Evolutionary conservation across 352 stramenopile genomes (phyloP).

Genomic region (Globisporangium cederbergense): DNA sequence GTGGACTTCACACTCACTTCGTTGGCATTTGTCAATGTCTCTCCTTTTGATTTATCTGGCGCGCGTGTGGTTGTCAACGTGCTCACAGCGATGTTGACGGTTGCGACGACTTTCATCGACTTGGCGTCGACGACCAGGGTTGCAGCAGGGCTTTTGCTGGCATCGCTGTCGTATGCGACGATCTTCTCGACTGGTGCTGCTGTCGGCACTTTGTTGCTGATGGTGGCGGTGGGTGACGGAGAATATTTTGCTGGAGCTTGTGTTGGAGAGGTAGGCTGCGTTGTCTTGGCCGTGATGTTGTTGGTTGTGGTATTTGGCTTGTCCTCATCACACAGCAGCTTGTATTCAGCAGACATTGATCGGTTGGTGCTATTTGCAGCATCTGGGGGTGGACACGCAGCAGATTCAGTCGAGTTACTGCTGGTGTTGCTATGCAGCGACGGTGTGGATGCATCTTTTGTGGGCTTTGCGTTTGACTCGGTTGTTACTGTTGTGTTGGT

Average conservation of each 20-base stretch:
- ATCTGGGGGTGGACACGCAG: background rate
- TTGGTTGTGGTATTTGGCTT: background rate
- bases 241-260: background rate
- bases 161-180: background rate
- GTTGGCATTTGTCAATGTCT: background rate
- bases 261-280: background rate
- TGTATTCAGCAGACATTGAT: background rate
- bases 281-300: background rate
- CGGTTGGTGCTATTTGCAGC: background rate
- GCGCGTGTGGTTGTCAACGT: background rate
- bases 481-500: background rate
- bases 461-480: background rate
- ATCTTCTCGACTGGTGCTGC: background rate
- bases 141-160: background rate
- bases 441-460: background rate
- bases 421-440: background rate
- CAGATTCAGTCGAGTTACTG: background rate
- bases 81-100: background rate
- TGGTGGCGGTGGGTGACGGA: background rate
- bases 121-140: background rate
- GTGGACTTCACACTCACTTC: background rate
- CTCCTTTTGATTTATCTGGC: background rate
- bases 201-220: background rate
- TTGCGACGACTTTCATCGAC: background rate
- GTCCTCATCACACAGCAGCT: background rate